A percentile compares a stretch with the other conserved stretches of the same genome.
Conservation (phyloP, 768 basidiomycete genomes). For the Suillus cothurnatus region DNA sequence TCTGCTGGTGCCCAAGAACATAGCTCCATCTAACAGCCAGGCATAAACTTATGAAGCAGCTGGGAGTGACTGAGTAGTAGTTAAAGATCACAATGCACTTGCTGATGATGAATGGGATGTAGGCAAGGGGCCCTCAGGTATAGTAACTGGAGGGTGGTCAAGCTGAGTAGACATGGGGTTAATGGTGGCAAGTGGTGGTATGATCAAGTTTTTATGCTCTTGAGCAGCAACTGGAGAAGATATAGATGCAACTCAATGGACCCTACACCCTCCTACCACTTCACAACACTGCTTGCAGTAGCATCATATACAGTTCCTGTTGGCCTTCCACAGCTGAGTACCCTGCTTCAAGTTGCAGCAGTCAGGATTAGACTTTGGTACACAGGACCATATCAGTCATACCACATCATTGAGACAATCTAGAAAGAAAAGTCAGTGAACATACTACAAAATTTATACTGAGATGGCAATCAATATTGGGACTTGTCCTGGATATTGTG, state of each 20-base stretch:
- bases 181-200: background rate
- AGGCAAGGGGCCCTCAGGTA: too few species aligned
- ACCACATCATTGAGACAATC: too few species aligned
- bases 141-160: background rate
- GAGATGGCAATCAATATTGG: background rate
- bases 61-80: background rate
- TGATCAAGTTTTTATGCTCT: background rate
- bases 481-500: background rate
- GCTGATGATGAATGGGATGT: background rate
- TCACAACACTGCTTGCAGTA: background rate
- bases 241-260: background rate
- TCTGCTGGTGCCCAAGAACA: background rate
- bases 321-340: background rate
- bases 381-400: background rate
- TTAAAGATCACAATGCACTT: background rate
- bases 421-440: background rate
- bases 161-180: background rate
- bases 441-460: conserved; percentile 3
- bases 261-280: background rate
- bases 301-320: background rate
- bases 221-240: background rate
- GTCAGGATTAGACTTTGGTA: background rate
- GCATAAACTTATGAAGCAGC: background rate
- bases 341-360: background rate
- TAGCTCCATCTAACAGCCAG: background rate